phyloP scores from a whole-genome alignment of 257 asterid species.

The Solanum chilense region DNA sequence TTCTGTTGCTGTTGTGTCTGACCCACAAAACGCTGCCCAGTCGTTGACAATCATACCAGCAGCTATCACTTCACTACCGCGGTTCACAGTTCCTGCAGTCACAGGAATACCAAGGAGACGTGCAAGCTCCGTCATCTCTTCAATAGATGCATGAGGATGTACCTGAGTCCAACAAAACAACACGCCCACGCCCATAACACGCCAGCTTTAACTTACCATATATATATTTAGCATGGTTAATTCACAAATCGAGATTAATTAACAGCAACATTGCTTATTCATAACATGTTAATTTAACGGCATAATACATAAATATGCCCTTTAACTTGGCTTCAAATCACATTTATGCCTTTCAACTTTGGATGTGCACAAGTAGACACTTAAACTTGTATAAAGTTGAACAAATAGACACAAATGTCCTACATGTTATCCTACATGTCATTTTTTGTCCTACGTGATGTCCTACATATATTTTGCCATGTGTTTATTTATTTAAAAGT shows the following conservation, averaged over 20 bases:
- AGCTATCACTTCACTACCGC: slow-evolving; percentile 71
- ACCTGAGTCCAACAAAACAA: slow-evolving; percentile 29
- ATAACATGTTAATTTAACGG: neutral
- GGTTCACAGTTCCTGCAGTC: slow-evolving; percentile 78
- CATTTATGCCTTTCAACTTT: no score
- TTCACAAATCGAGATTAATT: neutral
- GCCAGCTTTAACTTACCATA: neutral
- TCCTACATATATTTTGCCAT: no score
- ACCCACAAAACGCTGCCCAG: slow-evolving; percentile 86
- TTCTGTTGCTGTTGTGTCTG: slow-evolving; percentile 92
- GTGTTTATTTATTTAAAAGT: no score
- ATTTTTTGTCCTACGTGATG: no score
- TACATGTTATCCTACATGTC: no score
- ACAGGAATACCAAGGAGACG: slow-evolving; percentile 74
- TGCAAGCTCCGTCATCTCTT: slow-evolving; percentile 74
- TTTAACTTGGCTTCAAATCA: no score
- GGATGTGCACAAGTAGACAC: no score
- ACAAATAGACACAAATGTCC: no score
- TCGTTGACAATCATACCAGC: slow-evolving; percentile 75
- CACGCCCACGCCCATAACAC: neutral
- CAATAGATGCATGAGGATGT: slow-evolving; percentile 78
- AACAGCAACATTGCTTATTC: neutral
- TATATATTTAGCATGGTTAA: neutral
- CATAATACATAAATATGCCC: no score
- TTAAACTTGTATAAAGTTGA: no score